Evolutionary conservation across 2,329 filamentous ascomycete species (phyloP), one percentile per base, ranked within the genome.

Genomic region (Nannizziopsis arthrosporioides): DNA sequence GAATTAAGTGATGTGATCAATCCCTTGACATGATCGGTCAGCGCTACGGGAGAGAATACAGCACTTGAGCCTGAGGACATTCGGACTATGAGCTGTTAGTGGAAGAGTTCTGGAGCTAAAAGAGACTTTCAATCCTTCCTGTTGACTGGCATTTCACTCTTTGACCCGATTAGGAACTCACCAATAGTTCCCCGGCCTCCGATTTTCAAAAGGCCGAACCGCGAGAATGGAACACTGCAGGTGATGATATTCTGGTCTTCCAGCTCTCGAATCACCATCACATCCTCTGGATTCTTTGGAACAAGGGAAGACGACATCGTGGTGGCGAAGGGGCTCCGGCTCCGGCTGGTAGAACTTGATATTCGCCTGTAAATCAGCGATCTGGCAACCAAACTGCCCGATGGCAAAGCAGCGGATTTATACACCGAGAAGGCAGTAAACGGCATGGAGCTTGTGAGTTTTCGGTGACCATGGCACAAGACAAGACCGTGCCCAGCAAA

Each of bases 261-360:
- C 57, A 96, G 69, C 57, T 88, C 77, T 54, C 90, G 85, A 60
- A 94, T 90, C 52, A 94, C 86, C 83, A 94, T 93, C 54, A 92
- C 81, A 60, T 85, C 79, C 14, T 80, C 76, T 10, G 89, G 88
- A 58, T 90, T 81, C 12, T 69, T 59, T 3, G 83, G 82, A 49
- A 85, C 75, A 48, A 86, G 75, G 59, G 80, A 76, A 6, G 73
- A 70, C 48, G 78, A 77, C 78, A 82, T 82, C 42, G 51, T 59
- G 32, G 51, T 59, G 32, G 31, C 27, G 22, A 27, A 27, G 7
- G 4, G 3, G 22, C 4, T 27, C 4, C 22, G 22, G 7, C 4
- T 7, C 22, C 22, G 22, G 22, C 22, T 27, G 22, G 22, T 27
- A 7, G 22, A 27, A 27, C 22, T 27, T 27, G 22, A 7, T 27